Evolutionary conservation across 2,329 filamentous ascomycete species (phyloP), one percentile per base, ranked within the genome.

Genomic region (Aspergillus sp.): DNA sequence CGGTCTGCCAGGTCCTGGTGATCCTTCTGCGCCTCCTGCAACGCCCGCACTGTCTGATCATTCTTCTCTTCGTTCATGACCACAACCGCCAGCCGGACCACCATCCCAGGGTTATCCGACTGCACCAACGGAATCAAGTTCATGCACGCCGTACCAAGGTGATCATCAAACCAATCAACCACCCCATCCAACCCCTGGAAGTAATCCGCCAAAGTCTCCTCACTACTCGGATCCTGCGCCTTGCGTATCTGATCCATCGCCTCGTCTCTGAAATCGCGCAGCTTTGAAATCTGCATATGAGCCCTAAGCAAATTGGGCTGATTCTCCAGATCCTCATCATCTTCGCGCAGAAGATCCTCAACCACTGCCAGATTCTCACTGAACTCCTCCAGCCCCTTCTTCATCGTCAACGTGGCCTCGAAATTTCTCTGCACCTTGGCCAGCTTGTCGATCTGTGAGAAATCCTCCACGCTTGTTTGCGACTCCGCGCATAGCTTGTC

Each of bases 41-140:
- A 81, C 2, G 95, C 95, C 71, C 90, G 84, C 25, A 96, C 92
- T 66, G 93, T 90, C 77, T 91, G 90, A 75, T 99, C 95, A 71
- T 93, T 96, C 82, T 93, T 95, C 81, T 99, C 95, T 76, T 99
- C 95, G 32, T 93, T 92, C 73, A 96, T 90, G 64, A 99, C 93
- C 58, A 99, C 88, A 62, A 98, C 84, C 8, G 94, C 95, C 64
- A 99, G 85, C 48, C 95, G 87, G 50, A 98, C 95, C 11, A 99
- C 91, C 71, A 98, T 84, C 38, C 91, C 90, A 66, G 91, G 89
- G 72, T 97, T 96, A 63, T 93, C 93, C 42, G 88, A 85, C 68
- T 95, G 88, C 23, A 99, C 88, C 38, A 98, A 82, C 63, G 88
- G 89, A 68, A 99, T 95, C 60, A 99, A 81, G 71, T 95, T 96